Percentiles rank a stretch among this genome's conserved stretches.
These are phyloP conservation scores for Achlya hypogyna DNA, from an alignment of 352 stramenopile genomes.

Conservation along the genomic window DNA sequence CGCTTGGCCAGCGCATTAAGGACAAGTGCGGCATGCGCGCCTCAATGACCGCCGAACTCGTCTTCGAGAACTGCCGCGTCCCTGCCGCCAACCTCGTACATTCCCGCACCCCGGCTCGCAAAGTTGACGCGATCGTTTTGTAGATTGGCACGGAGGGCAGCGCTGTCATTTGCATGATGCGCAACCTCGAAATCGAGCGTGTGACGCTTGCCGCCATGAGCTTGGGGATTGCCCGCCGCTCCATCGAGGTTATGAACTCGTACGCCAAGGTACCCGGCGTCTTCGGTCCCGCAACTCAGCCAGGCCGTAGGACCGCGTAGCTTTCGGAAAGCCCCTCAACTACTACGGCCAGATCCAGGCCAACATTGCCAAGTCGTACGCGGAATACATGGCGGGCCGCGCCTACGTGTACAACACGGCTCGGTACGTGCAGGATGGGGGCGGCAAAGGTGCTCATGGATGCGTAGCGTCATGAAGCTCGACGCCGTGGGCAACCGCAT, in stretches of 20 bases:
- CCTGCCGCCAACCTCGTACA: constrained; percentile 91
- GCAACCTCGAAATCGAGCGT: constrained; percentile 99
- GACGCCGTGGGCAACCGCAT: constrained; percentile 92
- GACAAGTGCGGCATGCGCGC: constrained; percentile 98
- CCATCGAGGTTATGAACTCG: constrained; percentile 96
- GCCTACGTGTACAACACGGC: constrained; percentile 96
- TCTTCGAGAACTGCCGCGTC: constrained; percentile 96
- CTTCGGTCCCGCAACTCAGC: constrained; percentile 70
- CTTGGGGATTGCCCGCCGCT: constrained; percentile 92
- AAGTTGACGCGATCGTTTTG: not conserved
- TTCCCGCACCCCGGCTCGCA: not conserved
- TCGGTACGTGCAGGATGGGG: too few relatives aligned
- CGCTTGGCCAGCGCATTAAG: constrained; percentile 92
- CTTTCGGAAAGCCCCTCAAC: constrained; percentile 93
- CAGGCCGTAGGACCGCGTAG: constrained; percentile 87
- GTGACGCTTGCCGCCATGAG: constrained; percentile 96
- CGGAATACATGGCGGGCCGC: constrained; percentile 96
- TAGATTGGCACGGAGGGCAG: constrained; percentile 45
- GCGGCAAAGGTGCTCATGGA: not conserved
- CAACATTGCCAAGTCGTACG: constrained; percentile 97
- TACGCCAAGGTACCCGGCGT: too few relatives aligned
- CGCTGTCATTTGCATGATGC: constrained; percentile 86
- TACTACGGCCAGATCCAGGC: constrained; percentile 91
- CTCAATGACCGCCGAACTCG: constrained; percentile 96
- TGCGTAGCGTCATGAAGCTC: constrained; percentile 86